Evolutionary conservation across 768 basidiomycete genomes (phyloP).

Genomic region (Calocybe indica): DNA sequence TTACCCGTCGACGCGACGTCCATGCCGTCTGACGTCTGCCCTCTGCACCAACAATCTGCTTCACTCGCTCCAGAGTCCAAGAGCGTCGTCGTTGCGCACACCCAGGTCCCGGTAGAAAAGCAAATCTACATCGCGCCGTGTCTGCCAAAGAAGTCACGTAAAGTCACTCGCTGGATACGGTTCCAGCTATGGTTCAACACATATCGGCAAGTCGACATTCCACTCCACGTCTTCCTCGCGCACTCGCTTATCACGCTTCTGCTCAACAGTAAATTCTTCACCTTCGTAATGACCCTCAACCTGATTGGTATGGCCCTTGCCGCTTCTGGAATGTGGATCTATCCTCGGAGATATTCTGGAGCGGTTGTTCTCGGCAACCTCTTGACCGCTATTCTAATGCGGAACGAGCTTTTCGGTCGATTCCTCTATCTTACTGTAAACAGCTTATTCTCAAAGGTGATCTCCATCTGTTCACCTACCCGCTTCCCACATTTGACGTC

Average conservation of each 20-base stretch:
- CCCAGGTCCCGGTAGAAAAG: constrained; percentile 1
- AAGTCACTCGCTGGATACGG: constrained; percentile 47
- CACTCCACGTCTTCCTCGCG: not conserved
- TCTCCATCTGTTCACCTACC: constrained; percentile 1
- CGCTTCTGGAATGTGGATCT: constrained; percentile 58
- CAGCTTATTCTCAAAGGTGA: constrained; percentile 72
- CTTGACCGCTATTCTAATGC: constrained; percentile 64
- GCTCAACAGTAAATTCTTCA: constrained; percentile 64
- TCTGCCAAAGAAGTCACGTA: constrained; percentile 21
- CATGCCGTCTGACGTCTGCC: not conserved
- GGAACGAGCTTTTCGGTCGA: constrained; percentile 83
- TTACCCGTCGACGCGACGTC: not conserved
- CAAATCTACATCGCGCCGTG: constrained; percentile 2
- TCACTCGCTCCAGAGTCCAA: not conserved
- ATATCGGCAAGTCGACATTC: constrained; percentile 45
- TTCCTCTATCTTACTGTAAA: constrained; percentile 66
- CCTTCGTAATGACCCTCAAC: constrained; percentile 54
- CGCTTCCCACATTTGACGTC: constrained; percentile 1
- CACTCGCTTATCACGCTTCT: not conserved
- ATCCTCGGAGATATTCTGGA: constrained; percentile 59
- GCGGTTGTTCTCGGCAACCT: constrained; percentile 75
- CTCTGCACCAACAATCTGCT: not conserved
- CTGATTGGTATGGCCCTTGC: constrained; percentile 55
- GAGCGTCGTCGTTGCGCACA: not conserved
- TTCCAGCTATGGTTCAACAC: constrained; percentile 76